Conservation (phyloP, 768 basidiomycete species). For the Phylloporus sp. region DNA sequence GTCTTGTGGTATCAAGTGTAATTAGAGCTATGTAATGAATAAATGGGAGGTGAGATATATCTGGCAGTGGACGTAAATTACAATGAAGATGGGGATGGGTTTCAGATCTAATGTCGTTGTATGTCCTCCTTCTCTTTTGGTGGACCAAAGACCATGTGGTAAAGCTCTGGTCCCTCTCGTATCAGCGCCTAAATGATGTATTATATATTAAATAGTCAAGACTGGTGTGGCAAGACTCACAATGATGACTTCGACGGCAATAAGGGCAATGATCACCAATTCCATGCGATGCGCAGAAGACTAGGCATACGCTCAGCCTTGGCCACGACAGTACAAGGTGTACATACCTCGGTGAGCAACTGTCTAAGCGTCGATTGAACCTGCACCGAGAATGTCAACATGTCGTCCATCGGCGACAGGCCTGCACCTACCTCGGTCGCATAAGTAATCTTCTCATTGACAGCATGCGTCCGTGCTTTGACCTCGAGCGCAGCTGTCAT, state of each 20-base stretch:
- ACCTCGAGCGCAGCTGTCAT: conserved; percentile 86
- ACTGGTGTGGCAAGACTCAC: conserved; percentile 40
- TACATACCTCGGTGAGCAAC: conserved; percentile 70
- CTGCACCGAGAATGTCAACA: conserved; percentile 29
- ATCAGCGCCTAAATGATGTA: conserved; percentile 54
- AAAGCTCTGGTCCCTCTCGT: conserved; percentile 74
- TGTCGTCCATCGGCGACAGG: neutral
- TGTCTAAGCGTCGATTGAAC: conserved; percentile 88
- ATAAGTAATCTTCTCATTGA: conserved; percentile 92
- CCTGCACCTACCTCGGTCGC: conserved; percentile 60
- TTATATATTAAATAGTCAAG: neutral
- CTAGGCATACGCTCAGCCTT: conserved; percentile 37
- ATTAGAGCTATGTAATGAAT: conserved; percentile 2
- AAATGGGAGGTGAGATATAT: conserved; percentile 4
- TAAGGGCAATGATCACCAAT: conserved; percentile 89
- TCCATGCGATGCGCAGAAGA: conserved; percentile 92
- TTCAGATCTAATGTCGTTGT: neutral
- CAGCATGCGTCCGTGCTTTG: conserved; percentile 68
- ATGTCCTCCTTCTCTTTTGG: conserved; percentile 10
- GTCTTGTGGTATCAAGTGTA: conserved; percentile 5
- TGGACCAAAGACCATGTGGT: conserved; percentile 43
- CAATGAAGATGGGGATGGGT: neutral
- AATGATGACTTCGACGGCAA: conserved; percentile 92
- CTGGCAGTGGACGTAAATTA: conserved; percentile 1
- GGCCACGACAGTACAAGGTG: neutral